Conservation (phyloP, 108 stramenopile genomes). For the Seminavis robusta region DNA sequence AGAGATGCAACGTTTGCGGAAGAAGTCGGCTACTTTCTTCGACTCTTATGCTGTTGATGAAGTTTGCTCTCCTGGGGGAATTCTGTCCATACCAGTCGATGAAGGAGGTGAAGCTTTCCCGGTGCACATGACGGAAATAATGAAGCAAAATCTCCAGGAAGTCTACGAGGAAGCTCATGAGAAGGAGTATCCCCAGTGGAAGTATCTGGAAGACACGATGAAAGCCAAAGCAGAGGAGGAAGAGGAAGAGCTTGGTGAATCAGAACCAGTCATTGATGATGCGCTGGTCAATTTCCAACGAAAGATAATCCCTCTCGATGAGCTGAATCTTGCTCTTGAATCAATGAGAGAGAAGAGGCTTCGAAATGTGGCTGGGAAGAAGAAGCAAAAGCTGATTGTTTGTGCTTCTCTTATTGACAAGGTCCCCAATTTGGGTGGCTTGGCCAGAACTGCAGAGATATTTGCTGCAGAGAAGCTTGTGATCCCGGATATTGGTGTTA, state of each 20-base stretch:
- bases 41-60: constrained; percentile 67
- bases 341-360: constrained; percentile 38
- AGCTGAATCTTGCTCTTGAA: constrained; percentile 67
- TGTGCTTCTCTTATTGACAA: constrained; percentile 90
- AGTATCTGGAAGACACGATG: constrained; percentile 53
- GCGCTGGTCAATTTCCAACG: constrained; percentile 71
- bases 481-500: constrained; percentile 66
- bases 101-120: constrained; percentile 80
- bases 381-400: constrained; percentile 78
- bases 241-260: neutral
- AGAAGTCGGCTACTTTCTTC: constrained; percentile 69
- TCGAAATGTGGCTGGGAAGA: constrained; percentile 71
- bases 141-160: constrained; percentile 62
- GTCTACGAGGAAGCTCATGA: constrained; percentile 74
- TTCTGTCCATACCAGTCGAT: constrained; percentile 71
- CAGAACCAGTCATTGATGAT: constrained; percentile 1
- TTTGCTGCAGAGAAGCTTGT: constrained; percentile 79
- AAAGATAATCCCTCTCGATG: constrained; percentile 87
- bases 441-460: constrained; percentile 86
- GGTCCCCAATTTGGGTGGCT: constrained; percentile 83
- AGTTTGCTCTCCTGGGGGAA: constrained; percentile 59
- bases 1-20: constrained; percentile 76
- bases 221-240: constrained; percentile 1
- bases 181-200: constrained; percentile 72
- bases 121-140: constrained; percentile 56